Percentiles rank a stretch among this genome's conserved stretches.
These are phyloP conservation scores for Linnemannia zychae DNA, from an alignment of 192 early-diverging fungal species.

Conservation along the genomic window DNA sequence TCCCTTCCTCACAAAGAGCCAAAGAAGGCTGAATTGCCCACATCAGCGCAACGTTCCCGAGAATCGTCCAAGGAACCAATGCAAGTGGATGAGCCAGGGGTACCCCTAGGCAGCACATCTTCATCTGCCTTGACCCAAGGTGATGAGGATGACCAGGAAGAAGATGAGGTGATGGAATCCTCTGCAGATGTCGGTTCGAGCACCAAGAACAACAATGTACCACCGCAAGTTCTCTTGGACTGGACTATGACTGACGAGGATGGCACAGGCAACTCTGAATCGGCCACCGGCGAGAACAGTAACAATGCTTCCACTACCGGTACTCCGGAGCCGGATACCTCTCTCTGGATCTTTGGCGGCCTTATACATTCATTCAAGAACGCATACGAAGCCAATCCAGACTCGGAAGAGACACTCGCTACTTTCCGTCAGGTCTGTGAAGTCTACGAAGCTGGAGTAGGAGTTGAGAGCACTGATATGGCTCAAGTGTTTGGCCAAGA, in stretches of 20 bases:
- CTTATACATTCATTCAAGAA: constrained; percentile 57
- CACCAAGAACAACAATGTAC: constrained; percentile 34
- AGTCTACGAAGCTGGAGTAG: constrained; percentile 58
- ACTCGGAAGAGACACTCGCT: constrained; percentile 48
- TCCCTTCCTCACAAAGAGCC: constrained; percentile 28
- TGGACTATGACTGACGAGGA: constrained; percentile 29
- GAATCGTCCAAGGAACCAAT: constrained; percentile 50
- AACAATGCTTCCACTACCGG: constrained; percentile 6
- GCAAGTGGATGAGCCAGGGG: constrained; percentile 21
- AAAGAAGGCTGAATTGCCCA: constrained; percentile 1
- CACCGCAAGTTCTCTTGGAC: constrained; percentile 21
- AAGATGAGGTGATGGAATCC: constrained; percentile 54
- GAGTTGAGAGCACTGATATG: constrained; percentile 41
- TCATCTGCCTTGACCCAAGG: not conserved
- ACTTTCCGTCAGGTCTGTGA: constrained; percentile 66
- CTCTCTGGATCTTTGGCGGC: constrained; percentile 69
- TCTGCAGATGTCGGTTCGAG: constrained; percentile 3
- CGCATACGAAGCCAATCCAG: constrained; percentile 23
- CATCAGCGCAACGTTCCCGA: constrained; percentile 21
- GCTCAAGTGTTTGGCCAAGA: constrained; percentile 63
- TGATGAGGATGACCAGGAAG: constrained; percentile 16
- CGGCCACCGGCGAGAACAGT: constrained; percentile 9
- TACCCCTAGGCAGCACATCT: not conserved
- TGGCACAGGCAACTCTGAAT: not conserved
- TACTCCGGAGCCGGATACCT: constrained; percentile 50